Conservation (phyloP, 2,329 filamentous ascomycete species). For the Alternaria sp. region DNA sequence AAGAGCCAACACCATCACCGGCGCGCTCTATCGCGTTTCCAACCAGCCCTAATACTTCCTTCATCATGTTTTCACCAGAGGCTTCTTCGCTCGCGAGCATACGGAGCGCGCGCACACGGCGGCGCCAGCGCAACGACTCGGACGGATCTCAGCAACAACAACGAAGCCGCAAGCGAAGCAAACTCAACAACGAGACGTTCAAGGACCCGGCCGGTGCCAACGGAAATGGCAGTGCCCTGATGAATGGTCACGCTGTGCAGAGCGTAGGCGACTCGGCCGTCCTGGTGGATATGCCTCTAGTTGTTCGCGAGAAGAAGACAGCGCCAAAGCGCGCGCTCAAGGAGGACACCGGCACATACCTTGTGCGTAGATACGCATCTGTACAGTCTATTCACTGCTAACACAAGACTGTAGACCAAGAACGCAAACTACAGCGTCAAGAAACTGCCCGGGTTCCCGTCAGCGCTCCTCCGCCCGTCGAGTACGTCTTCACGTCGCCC, state of each 20-base stretch:
- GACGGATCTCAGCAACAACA: constrained; percentile 54
- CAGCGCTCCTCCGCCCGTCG: constrained; percentile 73
- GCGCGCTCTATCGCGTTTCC: constrained; percentile 44
- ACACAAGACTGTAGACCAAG: constrained; percentile 66
- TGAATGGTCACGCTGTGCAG: constrained; percentile 46
- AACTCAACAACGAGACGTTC: constrained; percentile 55
- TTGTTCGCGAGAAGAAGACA: constrained; percentile 51
- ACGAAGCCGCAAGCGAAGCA: constrained; percentile 56
- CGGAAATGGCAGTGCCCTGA: constrained; percentile 41
- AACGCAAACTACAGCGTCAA: constrained; percentile 86
- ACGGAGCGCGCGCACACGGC: constrained; percentile 51
- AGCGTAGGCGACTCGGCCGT: constrained; percentile 41
- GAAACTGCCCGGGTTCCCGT: constrained; percentile 82
- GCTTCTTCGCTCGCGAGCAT: constrained; percentile 43
- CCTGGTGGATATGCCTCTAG: constrained; percentile 47
- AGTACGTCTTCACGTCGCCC: constrained; percentile 60
- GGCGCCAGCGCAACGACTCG: constrained; percentile 57
- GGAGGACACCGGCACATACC: constrained; percentile 71
- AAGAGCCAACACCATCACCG: constrained; percentile 28
- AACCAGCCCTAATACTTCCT: constrained; percentile 15
- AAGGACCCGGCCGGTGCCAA: constrained; percentile 36
- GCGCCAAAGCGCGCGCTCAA: constrained; percentile 65
- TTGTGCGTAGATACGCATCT: constrained; percentile 60
- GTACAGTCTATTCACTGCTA: constrained; percentile 7
- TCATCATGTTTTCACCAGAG: constrained; percentile 52